These are phyloP conservation scores for Phytopythium kandeliae DNA, from an alignment of 352 stramenopile species.

Conservation along the genomic window DNA sequence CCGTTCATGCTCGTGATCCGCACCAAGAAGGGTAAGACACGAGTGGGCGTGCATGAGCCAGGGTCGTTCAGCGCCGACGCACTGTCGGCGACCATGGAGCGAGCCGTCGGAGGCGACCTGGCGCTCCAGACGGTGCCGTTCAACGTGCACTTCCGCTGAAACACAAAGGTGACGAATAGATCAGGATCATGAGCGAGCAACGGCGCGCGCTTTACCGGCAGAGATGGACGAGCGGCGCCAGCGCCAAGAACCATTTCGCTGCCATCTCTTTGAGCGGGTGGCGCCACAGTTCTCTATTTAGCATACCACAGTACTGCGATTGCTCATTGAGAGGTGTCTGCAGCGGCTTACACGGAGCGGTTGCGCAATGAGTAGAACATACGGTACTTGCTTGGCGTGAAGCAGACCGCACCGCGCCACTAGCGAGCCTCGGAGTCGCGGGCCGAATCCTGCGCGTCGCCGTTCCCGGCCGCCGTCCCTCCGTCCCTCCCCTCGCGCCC, in stretches of 20 bases:
- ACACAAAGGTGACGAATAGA: no score
- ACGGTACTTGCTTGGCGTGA: neutral
- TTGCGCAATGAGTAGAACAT: conserved; percentile 3
- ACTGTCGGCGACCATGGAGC: conserved; percentile 65
- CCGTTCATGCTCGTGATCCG: conserved; percentile 58
- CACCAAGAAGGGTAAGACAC: conserved; percentile 59
- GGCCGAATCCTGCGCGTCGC: neutral
- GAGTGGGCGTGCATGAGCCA: conserved; percentile 31
- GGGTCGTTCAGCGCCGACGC: conserved; percentile 40
- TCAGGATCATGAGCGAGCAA: no score
- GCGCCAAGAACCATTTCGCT: no score
- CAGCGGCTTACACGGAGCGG: neutral
- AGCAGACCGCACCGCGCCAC: neutral
- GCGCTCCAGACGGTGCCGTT: conserved; percentile 24
- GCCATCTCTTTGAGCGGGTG: no score
- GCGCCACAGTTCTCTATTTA: conserved; percentile 1
- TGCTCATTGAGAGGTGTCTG: neutral
- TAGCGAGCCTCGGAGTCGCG: neutral
- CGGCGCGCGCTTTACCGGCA: no score
- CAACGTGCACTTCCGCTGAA: conserved; percentile 36
- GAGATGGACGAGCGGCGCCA: no score
- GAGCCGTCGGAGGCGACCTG: conserved; percentile 63
- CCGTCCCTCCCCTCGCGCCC: neutral
- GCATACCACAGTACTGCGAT: neutral
- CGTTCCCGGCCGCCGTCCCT: neutral